A percentile compares a stretch with the other conserved stretches of the same genome.
Conservation (phyloP, 345 rosid genomes). For the Rhodomyrtus tomentosa region DNA sequence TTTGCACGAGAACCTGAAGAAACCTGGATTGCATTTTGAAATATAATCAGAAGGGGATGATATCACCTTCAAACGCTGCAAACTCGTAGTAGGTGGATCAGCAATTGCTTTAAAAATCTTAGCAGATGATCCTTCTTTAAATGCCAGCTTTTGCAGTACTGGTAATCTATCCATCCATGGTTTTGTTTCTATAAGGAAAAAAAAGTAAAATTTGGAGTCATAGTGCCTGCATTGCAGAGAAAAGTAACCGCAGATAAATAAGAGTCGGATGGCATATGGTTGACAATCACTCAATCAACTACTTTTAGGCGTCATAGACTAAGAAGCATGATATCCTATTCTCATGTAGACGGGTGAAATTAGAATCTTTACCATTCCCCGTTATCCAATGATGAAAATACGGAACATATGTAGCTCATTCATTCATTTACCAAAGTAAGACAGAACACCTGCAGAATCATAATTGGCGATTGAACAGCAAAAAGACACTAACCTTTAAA, state of each 20-base stretch:
- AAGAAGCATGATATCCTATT: not conserved
- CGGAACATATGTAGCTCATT: not conserved
- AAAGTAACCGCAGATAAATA: not conserved
- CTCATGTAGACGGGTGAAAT: not conserved
- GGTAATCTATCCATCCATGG: slow-evolving; percentile 89
- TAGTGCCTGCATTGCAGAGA: not conserved
- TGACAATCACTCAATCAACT: not conserved
- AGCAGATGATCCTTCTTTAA: slow-evolving; percentile 41
- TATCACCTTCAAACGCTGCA: slow-evolving; percentile 79
- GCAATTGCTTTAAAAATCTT: slow-evolving; percentile 88
- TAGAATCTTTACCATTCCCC: not conserved
- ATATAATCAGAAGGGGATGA: not conserved
- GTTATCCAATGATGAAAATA: not conserved
- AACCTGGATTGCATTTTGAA: not conserved
- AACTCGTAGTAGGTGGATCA: slow-evolving; percentile 96
- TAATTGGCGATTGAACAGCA: not conserved
- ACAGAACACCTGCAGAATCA: not conserved
- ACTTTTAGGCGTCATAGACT: not conserved
- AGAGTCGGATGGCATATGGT: not conserved
- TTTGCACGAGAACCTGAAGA: not conserved
- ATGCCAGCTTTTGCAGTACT: slow-evolving; percentile 61
- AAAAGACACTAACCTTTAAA: slow-evolving; percentile 34
- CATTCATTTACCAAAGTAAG: not conserved
- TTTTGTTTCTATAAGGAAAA: slow-evolving; percentile 25
- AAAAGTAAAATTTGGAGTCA: not conserved